phyloP scores from a whole-genome alignment of 1,284 basidiomycete species.

The Erythrobasidium hasegawianum region DNA sequence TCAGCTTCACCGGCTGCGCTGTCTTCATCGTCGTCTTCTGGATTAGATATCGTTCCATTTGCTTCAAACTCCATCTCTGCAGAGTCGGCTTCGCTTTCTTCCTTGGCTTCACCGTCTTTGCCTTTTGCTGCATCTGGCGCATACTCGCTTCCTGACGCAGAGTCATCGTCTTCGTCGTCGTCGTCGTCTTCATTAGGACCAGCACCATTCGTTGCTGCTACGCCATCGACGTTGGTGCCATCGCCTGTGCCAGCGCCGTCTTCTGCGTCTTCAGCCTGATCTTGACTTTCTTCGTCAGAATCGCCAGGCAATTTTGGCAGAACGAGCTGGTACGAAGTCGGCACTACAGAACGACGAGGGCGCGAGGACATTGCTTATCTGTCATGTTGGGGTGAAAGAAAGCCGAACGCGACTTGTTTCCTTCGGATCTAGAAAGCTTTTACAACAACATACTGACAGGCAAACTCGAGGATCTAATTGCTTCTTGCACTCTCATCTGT shows the following conservation, averaged over 20 bases:
- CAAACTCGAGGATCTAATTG: no score
- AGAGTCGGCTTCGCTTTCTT: conserved; percentile 9
- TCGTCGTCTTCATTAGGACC: conserved; percentile 4
- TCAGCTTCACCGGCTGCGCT: conserved; percentile 26
- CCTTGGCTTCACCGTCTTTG: conserved; percentile 21
- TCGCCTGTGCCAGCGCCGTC: conserved; percentile 9
- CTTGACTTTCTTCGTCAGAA: conserved; percentile 1
- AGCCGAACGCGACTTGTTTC: no score
- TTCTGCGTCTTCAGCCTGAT: background rate
- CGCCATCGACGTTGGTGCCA: background rate
- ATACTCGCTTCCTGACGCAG: conserved; percentile 30
- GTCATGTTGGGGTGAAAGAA: no score
- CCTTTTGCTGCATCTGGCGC: conserved; percentile 26
- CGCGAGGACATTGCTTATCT: background rate
- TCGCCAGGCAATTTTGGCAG: conserved; percentile 16
- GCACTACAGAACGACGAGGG: conserved; percentile 26
- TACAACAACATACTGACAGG: no score
- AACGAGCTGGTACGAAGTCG: conserved; percentile 23
- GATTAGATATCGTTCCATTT: background rate
- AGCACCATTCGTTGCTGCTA: conserved; percentile 1
- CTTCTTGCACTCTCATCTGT: no score
- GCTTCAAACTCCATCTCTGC: background rate
- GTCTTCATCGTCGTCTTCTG: conserved; percentile 18
- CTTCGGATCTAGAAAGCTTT: no score
- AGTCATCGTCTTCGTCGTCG: conserved; percentile 8